A percentile compares a stretch with the other conserved stretches of the same genome.
phyloP scores from a whole-genome alignment of 805 yeast genomes.

The Clavispora phyllophila region DNA sequence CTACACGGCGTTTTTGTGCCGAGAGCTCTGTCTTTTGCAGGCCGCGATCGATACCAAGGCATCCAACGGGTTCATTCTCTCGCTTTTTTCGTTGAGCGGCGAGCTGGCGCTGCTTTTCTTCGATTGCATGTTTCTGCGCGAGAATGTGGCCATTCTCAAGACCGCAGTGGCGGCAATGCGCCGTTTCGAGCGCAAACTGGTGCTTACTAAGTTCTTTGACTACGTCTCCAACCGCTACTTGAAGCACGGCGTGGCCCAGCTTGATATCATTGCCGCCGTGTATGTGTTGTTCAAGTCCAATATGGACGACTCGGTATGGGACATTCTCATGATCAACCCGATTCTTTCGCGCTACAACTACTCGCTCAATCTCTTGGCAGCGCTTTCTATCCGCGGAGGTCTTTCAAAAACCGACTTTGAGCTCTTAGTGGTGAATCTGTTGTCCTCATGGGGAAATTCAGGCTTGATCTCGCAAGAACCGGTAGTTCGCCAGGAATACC shows the following conservation, averaged over 20 bases:
- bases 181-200: conserved; percentile 21
- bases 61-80: conserved; percentile 15
- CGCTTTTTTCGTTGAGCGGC: conserved; percentile 20
- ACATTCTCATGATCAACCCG: conserved; percentile 17
- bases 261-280: conserved; percentile 15
- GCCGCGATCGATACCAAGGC: conserved; percentile 3
- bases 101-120: conserved; percentile 14
- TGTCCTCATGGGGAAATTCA: conserved; percentile 26
- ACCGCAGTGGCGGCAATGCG: conserved; percentile 13
- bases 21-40: conserved; percentile 15
- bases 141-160: conserved; percentile 7
- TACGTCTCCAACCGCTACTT: conserved; percentile 6
- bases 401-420: neutral
- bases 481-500: conserved; percentile 37
- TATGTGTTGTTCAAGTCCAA: conserved; percentile 11
- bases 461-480: conserved; percentile 36
- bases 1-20: conserved; percentile 18
- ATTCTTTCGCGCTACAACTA: conserved; percentile 12
- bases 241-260: neutral
- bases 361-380: conserved; percentile 6
- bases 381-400: conserved; percentile 4
- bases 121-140: conserved; percentile 18
- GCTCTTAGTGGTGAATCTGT: neutral
- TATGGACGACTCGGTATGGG: conserved; percentile 15
- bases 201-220: conserved; percentile 16